Conservation (phyloP, 495 filamentous ascomycete species). For the Hypoxylon fuscum region DNA sequence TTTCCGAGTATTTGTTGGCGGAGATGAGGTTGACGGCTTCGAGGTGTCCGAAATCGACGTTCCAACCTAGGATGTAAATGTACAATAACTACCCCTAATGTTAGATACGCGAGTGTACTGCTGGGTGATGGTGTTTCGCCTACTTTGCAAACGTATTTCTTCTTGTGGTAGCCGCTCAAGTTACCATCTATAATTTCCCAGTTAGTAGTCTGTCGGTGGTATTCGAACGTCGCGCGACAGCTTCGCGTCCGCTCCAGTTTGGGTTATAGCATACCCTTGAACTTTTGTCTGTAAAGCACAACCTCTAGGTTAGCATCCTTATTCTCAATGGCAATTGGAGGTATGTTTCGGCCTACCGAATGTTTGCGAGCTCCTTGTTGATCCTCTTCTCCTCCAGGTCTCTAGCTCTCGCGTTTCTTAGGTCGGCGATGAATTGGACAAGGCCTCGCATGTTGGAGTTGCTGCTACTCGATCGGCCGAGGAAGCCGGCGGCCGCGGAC, state of each 20-base stretch:
- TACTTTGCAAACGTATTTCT: slow-evolving; percentile 99
- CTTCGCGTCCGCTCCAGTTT: slow-evolving; percentile 8
- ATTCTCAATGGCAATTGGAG: slow-evolving; percentile 11
- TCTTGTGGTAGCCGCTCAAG: slow-evolving; percentile 96
- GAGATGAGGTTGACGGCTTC: slow-evolving; percentile 98
- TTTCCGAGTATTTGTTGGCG: slow-evolving; percentile 96
- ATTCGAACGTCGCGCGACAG: slow-evolving; percentile 13
- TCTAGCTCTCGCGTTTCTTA: slow-evolving; percentile 91
- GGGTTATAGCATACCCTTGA: slow-evolving; percentile 65
- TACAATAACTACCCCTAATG: slow-evolving; percentile 76
- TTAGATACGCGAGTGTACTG: slow-evolving; percentile 38
- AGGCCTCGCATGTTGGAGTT: slow-evolving; percentile 83
- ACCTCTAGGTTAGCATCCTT: slow-evolving; percentile 33
- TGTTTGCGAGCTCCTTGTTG: slow-evolving; percentile 99
- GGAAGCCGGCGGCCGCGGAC: slow-evolving; percentile 63
- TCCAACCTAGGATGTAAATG: slow-evolving; percentile 99
- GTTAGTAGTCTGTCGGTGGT: slow-evolving; percentile 36
- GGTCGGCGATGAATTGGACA: slow-evolving; percentile 97
- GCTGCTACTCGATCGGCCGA: slow-evolving; percentile 67
- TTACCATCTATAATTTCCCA: slow-evolving; percentile 70
- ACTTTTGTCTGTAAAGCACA: slow-evolving; percentile 68
- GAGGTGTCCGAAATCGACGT: slow-evolving; percentile 98
- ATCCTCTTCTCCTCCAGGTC: slow-evolving; percentile 99
- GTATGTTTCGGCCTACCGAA: slow-evolving; percentile 65
- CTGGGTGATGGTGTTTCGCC: slow-evolving; percentile 6